Percentiles rank a stretch among this genome's conserved stretches.
phyloP scores from a whole-genome alignment of 169 alveolate genomes.

The Cystoisospora suis region DNA sequence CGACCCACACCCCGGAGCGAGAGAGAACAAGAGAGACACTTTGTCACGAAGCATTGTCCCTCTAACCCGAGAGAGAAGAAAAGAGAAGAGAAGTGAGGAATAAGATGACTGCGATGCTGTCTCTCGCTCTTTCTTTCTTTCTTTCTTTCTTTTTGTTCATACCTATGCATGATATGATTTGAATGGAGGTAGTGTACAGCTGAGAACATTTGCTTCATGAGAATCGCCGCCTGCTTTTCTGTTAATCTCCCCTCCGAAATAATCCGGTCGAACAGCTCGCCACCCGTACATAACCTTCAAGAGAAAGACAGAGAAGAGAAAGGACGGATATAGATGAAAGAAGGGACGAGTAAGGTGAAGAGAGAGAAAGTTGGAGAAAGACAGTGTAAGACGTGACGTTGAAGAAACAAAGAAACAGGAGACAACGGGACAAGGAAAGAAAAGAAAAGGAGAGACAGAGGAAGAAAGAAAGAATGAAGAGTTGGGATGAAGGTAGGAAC shows the following conservation, averaged over 20 bases:
- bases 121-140: not conserved
- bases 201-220: constrained; percentile 89
- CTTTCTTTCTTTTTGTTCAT: not conserved
- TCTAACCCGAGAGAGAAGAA: too few species aligned
- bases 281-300: constrained; percentile 87
- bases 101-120: too few species aligned
- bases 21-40: too few species aligned
- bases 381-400: not conserved
- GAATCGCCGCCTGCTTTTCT: constrained; percentile 81
- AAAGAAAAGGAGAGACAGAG: not conserved
- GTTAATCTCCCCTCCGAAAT: constrained; percentile 87
- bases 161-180: constrained; percentile 67
- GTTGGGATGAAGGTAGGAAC: too few species aligned
- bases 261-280: constrained; percentile 96
- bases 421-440: not conserved
- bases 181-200: constrained; percentile 92
- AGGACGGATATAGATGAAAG: too few species aligned
- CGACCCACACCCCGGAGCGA: too few species aligned
- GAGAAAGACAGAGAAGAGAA: not conserved
- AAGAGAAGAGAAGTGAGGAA: too few species aligned
- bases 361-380: not conserved
- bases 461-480: too few species aligned
- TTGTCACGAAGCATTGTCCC: too few species aligned
- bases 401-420: too few species aligned
- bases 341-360: too few species aligned